A percentile compares a stretch with the other conserved stretches of the same genome.
Evolutionary conservation across 2,329 filamentous ascomycete genomes (phyloP).

Genomic region (Dichotomopilus funicola): DNA sequence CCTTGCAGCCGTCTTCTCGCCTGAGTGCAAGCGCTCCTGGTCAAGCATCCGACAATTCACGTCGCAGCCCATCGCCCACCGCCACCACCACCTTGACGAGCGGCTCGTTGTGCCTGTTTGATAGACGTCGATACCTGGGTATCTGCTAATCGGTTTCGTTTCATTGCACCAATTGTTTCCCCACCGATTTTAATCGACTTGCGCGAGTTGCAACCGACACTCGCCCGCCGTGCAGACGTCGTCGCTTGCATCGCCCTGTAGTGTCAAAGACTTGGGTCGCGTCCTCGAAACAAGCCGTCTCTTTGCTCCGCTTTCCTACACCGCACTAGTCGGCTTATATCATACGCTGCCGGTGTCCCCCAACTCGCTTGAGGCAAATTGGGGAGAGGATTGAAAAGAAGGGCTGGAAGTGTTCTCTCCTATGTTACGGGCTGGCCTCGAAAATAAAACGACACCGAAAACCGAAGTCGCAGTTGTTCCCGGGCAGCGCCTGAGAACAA

Average conservation of each 20-base stretch:
- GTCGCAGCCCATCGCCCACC: conserved; percentile 30
- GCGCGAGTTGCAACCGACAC: too few species aligned
- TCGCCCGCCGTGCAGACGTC: neutral
- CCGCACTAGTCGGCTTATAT: neutral
- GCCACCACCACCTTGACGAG: conserved; percentile 24
- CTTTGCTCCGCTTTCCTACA: too few species aligned
- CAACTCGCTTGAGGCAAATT: conserved; percentile 26
- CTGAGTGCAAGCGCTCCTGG: conserved; percentile 23
- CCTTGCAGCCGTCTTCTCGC: neutral
- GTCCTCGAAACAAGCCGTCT: too few species aligned
- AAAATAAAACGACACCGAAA: conserved; percentile 14
- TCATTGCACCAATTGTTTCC: conserved; percentile 34
- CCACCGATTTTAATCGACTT: conserved; percentile 10
- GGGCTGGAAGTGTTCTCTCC: conserved; percentile 15
- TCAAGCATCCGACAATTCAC: conserved; percentile 29
- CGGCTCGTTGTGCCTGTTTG: conserved; percentile 28
- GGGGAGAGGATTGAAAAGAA: conserved; percentile 16
- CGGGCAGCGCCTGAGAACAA: conserved; percentile 23
- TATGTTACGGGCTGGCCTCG: conserved; percentile 31
- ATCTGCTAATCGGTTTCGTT: conserved; percentile 32
- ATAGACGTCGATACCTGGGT: conserved; percentile 29
- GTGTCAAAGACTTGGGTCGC: neutral
- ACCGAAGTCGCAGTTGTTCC: conserved; percentile 12
- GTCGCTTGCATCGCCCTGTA: conserved; percentile 3
- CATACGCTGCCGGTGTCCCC: conserved; percentile 15